Base-by-base conservation (phyloP, 164 flowering plant genomes). In the Liriodendron chinense region DNA sequence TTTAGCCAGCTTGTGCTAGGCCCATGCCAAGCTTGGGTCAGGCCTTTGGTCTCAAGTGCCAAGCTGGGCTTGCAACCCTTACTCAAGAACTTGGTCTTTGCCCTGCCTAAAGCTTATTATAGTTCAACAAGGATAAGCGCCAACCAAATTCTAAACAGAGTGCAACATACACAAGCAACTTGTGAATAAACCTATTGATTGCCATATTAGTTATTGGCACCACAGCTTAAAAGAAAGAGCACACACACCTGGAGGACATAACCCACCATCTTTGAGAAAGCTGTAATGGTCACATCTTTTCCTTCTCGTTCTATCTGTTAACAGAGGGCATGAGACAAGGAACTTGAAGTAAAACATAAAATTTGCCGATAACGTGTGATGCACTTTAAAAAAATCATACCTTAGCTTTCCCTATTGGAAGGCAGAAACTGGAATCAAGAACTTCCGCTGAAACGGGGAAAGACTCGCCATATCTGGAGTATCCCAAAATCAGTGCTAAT, bases 321-420 rank as follows among this genome's bases (percentile, higher is more conserved):
- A 80, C 2, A 68, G 50, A 25, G 74, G 24, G 65, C 26, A 68
- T 48, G 25, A 59, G 26, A 70, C 1, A 2, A 53, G 64, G 43
- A 23, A 50, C 9, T 12, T 23, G 28, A 74, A 65, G 18, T 9
- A 25, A 65, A 25, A 16, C 8, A 2, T 20, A 49, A 69, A 75
- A 12, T 22, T 3, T 24, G n/a, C 23, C 22, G 62, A 28, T 53
- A 12, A 76, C 4, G 34, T 25, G 48, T 56, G 13, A 50, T 23
- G 1, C 4, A 25, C 14, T 62, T 13, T 12, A 49, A 25, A 59
- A 69, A n/a, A 4, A 65, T 25, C 59, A 72, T 79, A 93, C 98
- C 94, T 92, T 93, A 16, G 98, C 99, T 84, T 96, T 91, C 71
- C 96, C 98, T 14, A 94, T 93, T 20, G 96, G 98, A 69, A 90